Conservation (phyloP, 441 rosid species). For the Erysimum pusillum region DNA sequence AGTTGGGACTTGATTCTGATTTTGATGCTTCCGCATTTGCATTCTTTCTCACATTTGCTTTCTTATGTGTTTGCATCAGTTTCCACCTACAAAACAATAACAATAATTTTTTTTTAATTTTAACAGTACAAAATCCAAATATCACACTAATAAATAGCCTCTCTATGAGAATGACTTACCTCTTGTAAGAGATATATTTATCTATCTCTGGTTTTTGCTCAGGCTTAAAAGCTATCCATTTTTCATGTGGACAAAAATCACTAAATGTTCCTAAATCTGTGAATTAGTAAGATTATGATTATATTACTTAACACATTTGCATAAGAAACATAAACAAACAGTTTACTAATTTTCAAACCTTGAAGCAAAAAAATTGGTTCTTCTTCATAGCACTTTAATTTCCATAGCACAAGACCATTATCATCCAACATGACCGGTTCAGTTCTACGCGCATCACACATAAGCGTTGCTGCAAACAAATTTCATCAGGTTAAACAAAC, state of each 20-base stretch:
- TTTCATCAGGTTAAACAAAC: slow-evolving; percentile 12
- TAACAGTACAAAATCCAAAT: not conserved
- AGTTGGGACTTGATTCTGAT: not conserved
- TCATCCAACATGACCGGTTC: slow-evolving; percentile 58
- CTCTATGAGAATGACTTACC: not conserved
- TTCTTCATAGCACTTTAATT: slow-evolving; percentile 52
- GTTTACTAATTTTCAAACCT: slow-evolving; percentile 53
- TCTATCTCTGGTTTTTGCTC: slow-evolving; percentile 10
- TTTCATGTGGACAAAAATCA: not conserved
- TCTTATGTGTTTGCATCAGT: slow-evolving; percentile 12
- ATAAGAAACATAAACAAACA: not conserved
- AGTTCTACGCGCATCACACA: slow-evolving; percentile 81
- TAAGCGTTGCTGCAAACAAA: slow-evolving; percentile 52
- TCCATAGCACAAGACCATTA: slow-evolving; percentile 71
- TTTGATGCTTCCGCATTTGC: not conserved
- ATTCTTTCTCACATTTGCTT: not conserved
- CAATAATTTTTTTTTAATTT: not conserved
- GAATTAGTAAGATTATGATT: not conserved
- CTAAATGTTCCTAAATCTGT: slow-evolving; percentile 11
- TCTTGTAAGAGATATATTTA: slow-evolving; percentile 8
- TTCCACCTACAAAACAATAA: slow-evolving; percentile 23
- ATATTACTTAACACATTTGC: not conserved
- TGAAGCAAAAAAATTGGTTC: slow-evolving; percentile 67
- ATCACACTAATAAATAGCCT: not conserved
- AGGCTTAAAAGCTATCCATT: slow-evolving; percentile 17